Evolutionary conservation across 2,329 filamentous ascomycete genomes (phyloP), one percentile per base, ranked within the genome.

Genomic region (Neoarthrinium moseri): DNA sequence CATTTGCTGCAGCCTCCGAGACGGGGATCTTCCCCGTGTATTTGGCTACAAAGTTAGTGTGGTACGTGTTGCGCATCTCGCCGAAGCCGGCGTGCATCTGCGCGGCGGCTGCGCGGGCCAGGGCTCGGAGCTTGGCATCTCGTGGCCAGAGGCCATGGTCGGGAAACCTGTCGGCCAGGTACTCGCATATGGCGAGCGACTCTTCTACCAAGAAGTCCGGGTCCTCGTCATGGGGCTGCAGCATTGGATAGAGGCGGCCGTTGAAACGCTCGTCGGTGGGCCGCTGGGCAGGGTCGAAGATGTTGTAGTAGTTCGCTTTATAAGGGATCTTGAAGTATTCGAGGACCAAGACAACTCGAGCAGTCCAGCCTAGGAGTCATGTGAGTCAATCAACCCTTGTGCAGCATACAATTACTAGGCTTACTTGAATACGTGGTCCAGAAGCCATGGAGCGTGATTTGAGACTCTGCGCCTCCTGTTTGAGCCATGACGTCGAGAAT

Each of bases 141-240:
- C 44, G 26, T 0, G 74, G 74, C 68, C 73, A 77, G 1, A 69
- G 65, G n/a, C 47, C 23, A 20, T 55, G 56, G 12, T 51, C 48
- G 0, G 71, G 68, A 40, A 72, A 55, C 17, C 55, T 51, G 47
- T 77, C 73, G 15, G 72, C 70, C 4, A 77, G 56, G 52, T 70
- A 71, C 46, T 77, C 73, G 59, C 60, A 61, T 38, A 78, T 76
- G 45, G 74, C 67, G 12, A 77, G 62, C 0, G 74, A 77, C 49
- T 78, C 74, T 58, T 67, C 71, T 40, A 76, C 55, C 6, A 67
- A 48, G 24, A 69, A 58, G 10, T 56, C 54, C 13, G 37, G 49
- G 43, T 69, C 63, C 21, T 67, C 57, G 10, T 74, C 56, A 46
- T 67, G 66, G 2, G 71, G 71, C 7, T 71, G 47, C 61, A 71